phyloP scores from a whole-genome alignment of 192 early-diverging fungal genomes.

The Backusella sp. region DNA sequence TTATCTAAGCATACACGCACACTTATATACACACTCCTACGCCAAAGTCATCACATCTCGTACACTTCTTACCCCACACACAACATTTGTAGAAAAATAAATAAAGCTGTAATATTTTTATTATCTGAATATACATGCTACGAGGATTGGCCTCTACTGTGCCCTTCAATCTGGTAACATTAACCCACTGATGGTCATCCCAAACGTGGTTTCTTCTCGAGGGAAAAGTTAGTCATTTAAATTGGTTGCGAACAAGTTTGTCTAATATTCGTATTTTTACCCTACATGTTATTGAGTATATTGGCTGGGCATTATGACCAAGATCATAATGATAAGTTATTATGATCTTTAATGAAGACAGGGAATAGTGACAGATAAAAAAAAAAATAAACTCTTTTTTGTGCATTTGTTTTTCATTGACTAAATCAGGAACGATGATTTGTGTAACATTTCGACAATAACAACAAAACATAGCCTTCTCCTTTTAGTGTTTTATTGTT shows the following conservation, averaged over 20 bases:
- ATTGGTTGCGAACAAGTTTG: too few relatives aligned
- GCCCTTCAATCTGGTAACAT: too few relatives aligned
- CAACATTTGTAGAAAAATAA: neutral
- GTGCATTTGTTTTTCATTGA: neutral
- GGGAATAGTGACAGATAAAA: neutral
- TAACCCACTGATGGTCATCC: too few relatives aligned
- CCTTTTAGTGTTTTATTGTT: neutral
- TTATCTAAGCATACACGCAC: constrained; percentile 21
- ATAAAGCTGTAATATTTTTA: neutral
- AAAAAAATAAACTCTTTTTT: neutral
- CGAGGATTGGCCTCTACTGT: too few relatives aligned
- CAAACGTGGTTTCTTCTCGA: too few relatives aligned
- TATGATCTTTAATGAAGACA: too few relatives aligned
- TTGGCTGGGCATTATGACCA: too few relatives aligned
- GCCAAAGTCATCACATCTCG: neutral
- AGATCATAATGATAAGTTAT: too few relatives aligned
- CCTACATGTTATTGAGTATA: too few relatives aligned
- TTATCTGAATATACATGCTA: too few relatives aligned
- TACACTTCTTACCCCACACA: neutral
- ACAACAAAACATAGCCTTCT: neutral
- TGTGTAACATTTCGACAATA: neutral
- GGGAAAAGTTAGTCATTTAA: too few relatives aligned
- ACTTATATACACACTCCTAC: neutral
- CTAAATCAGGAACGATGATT: neutral
- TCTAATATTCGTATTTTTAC: too few relatives aligned